Evolutionary conservation across 768 basidiomycete genomes (phyloP).

Genomic region (Pseudohyphozyma bogoriensis): DNA sequence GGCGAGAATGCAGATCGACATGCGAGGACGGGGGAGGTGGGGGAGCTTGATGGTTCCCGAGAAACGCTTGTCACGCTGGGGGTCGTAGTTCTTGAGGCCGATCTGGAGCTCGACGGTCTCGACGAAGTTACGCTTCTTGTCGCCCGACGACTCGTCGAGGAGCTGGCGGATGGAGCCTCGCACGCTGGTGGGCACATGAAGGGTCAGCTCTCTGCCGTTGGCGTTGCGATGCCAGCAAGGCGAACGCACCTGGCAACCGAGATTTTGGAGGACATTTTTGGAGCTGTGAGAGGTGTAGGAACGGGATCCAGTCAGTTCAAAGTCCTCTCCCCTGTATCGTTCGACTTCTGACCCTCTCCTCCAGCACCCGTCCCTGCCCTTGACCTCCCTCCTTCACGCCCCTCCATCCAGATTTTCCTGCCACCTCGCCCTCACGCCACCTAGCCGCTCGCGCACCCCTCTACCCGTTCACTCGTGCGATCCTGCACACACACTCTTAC

Average conservation of each 20-base stretch:
- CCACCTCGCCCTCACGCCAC: no score
- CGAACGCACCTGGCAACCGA: background rate
- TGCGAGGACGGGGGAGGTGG: slow-evolving; percentile 93
- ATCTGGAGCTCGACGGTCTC: slow-evolving; percentile 88
- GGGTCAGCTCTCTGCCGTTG: background rate
- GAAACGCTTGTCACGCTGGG: slow-evolving; percentile 99
- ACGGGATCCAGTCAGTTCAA: no score
- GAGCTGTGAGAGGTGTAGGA: background rate
- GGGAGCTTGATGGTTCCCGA: slow-evolving; percentile 96
- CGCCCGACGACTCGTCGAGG: slow-evolving; percentile 68
- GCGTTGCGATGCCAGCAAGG: background rate
- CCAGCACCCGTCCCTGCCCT: no score
- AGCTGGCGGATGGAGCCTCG: slow-evolving; percentile 92
- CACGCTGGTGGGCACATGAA: slow-evolving; percentile 56
- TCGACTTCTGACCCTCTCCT: no score
- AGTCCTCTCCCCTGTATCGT: no score
- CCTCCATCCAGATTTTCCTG: no score
- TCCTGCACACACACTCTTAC: no score
- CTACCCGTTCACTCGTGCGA: no score
- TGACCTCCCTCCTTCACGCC: no score
- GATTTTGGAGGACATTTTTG: background rate
- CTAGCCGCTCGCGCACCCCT: no score
- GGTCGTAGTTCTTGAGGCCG: slow-evolving; percentile 97
- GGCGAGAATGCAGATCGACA: slow-evolving; percentile 99
- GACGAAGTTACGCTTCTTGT: slow-evolving; percentile 83